Evolutionary conservation across 768 basidiomycete genomes (phyloP), one percentile per base, ranked within the genome.

Genomic region (Suillus weaverae): DNA sequence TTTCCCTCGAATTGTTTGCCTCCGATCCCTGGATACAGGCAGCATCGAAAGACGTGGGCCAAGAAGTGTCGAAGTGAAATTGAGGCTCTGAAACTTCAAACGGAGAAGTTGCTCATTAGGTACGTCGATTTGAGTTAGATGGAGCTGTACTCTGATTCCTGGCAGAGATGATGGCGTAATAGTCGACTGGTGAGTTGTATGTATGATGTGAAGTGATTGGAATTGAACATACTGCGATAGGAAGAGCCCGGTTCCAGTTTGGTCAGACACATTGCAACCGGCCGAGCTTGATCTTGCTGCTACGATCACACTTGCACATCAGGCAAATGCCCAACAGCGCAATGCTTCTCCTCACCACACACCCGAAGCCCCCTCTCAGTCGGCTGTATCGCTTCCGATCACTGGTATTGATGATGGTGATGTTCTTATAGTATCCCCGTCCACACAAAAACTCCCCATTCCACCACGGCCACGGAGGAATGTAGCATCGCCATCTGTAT

Each of bases 201-300:
- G 33, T 36, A 22, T 26, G 41, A 18, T 56, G 51, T 26, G 5
- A 44, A 16, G 5, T 20, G 0, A 5, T n/a, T 20, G 20, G 5
- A 36, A 39, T 63, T 33, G 46, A 66, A 62, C 26, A 70, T 32
- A 20, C 18, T 26, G 35, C 36, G 13, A 18, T 61, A 78, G 77
- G 75, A 72, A 30, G 55, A 77, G 75, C 43, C 35, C 65, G 7
- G 67, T 74, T 14, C 70, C 77, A 5, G 74, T 78, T 54, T 71
- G 74, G 74, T 71, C 75, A 59, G 74, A 76, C 63, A 74, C 75
- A 0, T 63, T 75, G 55, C 67, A 65, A 63, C 75, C 75, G 8
- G 65, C 62, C n/a, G 33, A 68, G 0, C 65, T 64, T 22, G 73
- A 74, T 54, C 76, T 77, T 33, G 76, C 71, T 43, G 65, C 76